phyloP scores from a whole-genome alignment of 2,329 filamentous ascomycete genomes.

The Fusarium illudens region DNA sequence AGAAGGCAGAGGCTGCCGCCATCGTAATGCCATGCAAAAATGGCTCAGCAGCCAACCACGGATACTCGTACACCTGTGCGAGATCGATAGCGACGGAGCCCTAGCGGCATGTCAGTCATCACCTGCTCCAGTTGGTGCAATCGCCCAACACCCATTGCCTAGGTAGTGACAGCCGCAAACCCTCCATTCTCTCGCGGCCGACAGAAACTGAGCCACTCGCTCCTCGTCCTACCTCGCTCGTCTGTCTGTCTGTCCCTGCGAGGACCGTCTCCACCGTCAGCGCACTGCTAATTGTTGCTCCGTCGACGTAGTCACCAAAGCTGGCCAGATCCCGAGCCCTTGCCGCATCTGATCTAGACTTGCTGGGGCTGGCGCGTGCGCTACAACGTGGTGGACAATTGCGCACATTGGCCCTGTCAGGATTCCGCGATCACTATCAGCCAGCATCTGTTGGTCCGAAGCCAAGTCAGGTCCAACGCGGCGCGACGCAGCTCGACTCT shows the following conservation, averaged over 20 bases:
- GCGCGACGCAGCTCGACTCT: slow-evolving; percentile 45
- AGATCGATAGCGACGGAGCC: slow-evolving; percentile 35
- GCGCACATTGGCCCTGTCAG: slow-evolving; percentile 39
- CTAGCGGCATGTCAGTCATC: slow-evolving; percentile 39
- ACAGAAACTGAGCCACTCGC: slow-evolving; percentile 28
- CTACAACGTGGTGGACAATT: slow-evolving; percentile 39
- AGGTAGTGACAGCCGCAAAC: slow-evolving; percentile 41
- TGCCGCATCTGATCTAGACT: slow-evolving; percentile 40
- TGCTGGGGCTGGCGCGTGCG: slow-evolving; percentile 36
- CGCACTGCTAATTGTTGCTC: slow-evolving; percentile 40
- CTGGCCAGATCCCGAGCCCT: slow-evolving; percentile 41
- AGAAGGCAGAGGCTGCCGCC: slow-evolving; percentile 27
- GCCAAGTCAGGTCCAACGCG: slow-evolving; percentile 36
- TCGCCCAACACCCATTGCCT: slow-evolving; percentile 21
- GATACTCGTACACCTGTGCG: slow-evolving; percentile 21
- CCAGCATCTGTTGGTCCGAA: slow-evolving; percentile 40
- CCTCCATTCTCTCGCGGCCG: slow-evolving; percentile 23
- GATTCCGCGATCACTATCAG: slow-evolving; percentile 41
- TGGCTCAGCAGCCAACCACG: slow-evolving; percentile 38
- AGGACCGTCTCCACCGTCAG: slow-evolving; percentile 35
- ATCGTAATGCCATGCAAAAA: slow-evolving; percentile 35
- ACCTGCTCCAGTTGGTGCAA: slow-evolving; percentile 37
- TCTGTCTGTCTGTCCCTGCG: slow-evolving; percentile 30
- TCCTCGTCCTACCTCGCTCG: slow-evolving; percentile 15
- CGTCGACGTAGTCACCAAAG: slow-evolving; percentile 37